A percentile compares a stretch with the other conserved stretches of the same genome.
Conservation (phyloP, 768 basidiomycete species). For the Rhizopogon vesiculosus region DNA sequence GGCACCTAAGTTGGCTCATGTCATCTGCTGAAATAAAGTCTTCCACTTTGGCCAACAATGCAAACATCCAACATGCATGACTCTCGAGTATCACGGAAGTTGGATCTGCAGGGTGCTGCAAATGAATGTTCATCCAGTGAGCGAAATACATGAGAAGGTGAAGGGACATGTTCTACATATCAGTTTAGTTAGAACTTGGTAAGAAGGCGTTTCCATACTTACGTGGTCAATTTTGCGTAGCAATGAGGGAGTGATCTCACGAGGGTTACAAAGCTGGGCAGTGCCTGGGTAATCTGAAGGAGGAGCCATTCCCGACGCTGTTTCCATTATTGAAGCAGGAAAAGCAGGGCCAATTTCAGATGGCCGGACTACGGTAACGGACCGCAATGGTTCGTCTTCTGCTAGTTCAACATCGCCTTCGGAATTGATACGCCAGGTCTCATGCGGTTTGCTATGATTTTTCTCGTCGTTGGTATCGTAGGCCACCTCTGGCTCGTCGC, state of each 20-base stretch:
- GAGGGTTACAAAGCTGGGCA: constrained; percentile 19
- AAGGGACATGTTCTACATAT: constrained; percentile 54
- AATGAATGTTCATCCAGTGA: constrained; percentile 69
- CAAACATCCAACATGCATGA: constrained; percentile 78
- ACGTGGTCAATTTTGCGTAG: constrained; percentile 67
- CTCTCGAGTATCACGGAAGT: constrained; percentile 41
- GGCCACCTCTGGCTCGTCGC: constrained; percentile 18
- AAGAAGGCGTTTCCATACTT: constrained; percentile 13
- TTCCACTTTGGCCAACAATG: constrained; percentile 65
- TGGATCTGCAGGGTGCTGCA: constrained; percentile 38
- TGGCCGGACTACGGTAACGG: constrained; percentile 30
- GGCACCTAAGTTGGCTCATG: constrained; percentile 67
- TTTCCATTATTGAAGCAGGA: not conserved
- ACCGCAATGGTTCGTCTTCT: constrained; percentile 32
- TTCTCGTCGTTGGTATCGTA: not conserved
- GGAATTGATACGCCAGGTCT: constrained; percentile 31
- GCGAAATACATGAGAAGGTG: constrained; percentile 83
- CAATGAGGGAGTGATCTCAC: constrained; percentile 56
- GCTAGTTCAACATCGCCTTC: constrained; percentile 40
- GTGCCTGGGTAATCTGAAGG: no score
- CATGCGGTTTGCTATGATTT: constrained; percentile 7
- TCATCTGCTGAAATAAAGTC: constrained; percentile 70
- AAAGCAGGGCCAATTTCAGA: constrained; percentile 13
- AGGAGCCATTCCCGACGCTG: not conserved
- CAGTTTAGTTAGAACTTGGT: constrained; percentile 7